Percentiles rank a stretch among this genome's conserved stretches.
Evolutionary conservation across 441 rosid genomes (phyloP).

Genomic region (Croton setiger): DNA sequence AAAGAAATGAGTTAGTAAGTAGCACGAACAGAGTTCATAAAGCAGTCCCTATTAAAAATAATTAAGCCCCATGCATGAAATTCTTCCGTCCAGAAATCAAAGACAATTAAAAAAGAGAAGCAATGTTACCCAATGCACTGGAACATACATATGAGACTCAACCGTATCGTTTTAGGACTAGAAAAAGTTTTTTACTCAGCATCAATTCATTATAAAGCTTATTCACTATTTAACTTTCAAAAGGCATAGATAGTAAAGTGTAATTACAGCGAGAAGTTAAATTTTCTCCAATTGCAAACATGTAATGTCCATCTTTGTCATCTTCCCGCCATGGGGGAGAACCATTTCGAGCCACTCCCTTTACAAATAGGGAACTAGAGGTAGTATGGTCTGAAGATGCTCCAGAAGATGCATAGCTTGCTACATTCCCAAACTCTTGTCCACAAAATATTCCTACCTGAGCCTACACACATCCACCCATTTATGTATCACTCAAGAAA

Average conservation of each 20-base stretch:
- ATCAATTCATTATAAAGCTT: neutral
- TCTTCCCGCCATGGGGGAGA: conserved; percentile 94
- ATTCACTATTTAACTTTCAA: neutral
- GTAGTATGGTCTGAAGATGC: conserved; percentile 60
- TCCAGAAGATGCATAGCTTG: conserved; percentile 77
- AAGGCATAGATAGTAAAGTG: conserved; percentile 38
- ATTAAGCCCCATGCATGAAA: neutral
- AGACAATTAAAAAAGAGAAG: neutral
- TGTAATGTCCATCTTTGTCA: conserved; percentile 96
- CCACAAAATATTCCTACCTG: conserved; percentile 92
- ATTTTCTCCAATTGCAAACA: conserved; percentile 93
- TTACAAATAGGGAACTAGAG: conserved; percentile 51
- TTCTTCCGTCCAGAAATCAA: neutral
- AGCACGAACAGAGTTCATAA: neutral
- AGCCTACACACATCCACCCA: conserved; percentile 87
- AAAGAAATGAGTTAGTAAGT: neutral
- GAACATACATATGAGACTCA: neutral
- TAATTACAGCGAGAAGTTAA: conserved; percentile 88
- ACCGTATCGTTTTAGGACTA: neutral
- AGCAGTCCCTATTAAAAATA: neutral
- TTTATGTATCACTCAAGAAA: conserved; percentile 64
- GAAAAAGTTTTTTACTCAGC: neutral
- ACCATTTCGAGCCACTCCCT: conserved; percentile 64
- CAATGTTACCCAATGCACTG: neutral
- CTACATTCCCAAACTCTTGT: conserved; percentile 74